These are phyloP conservation scores for Striga hermonthica DNA, from an alignment of 305 asterid species.

Conservation along the genomic window DNA sequence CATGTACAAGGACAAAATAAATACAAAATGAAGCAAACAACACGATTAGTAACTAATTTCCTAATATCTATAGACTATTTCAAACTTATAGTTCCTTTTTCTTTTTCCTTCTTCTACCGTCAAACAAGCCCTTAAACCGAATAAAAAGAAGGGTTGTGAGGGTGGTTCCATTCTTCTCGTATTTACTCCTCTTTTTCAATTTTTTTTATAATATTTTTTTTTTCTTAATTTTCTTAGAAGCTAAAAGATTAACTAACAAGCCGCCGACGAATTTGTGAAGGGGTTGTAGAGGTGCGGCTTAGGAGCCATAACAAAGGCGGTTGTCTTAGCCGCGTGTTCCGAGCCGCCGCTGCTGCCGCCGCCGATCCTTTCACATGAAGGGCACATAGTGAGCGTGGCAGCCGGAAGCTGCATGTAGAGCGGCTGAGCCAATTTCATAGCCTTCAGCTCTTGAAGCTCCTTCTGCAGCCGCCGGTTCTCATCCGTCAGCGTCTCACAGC, in stretches of 20 bases:
- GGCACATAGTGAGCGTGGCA: constrained; percentile 89
- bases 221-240: neutral
- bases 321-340: constrained; percentile 39
- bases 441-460: constrained; percentile 71
- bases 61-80: constrained; percentile 38
- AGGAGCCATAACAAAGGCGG: constrained; percentile 49
- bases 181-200: too few species aligned
- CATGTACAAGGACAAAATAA: too few species aligned
- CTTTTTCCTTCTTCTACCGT: constrained; percentile 1
- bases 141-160: constrained; percentile 53
- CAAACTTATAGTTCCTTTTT: constrained; percentile 32
- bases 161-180: constrained; percentile 21
- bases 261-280: constrained; percentile 76
- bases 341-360: constrained; percentile 31
- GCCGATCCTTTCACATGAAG: constrained; percentile 86
- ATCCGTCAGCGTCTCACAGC: constrained; percentile 70
- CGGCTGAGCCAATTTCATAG: constrained; percentile 62
- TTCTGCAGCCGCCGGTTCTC: constrained; percentile 74
- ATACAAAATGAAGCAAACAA: constrained; percentile 14
- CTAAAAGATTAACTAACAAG: constrained; percentile 46
- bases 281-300: constrained; percentile 69
- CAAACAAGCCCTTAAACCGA: constrained; percentile 59
- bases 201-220: neutral
- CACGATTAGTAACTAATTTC: constrained; percentile 45
- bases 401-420: constrained; percentile 90